Base-by-base conservation (phyloP, 2,329 filamentous ascomycete genomes). In the Pseudogymnoascus sp. region DNA sequence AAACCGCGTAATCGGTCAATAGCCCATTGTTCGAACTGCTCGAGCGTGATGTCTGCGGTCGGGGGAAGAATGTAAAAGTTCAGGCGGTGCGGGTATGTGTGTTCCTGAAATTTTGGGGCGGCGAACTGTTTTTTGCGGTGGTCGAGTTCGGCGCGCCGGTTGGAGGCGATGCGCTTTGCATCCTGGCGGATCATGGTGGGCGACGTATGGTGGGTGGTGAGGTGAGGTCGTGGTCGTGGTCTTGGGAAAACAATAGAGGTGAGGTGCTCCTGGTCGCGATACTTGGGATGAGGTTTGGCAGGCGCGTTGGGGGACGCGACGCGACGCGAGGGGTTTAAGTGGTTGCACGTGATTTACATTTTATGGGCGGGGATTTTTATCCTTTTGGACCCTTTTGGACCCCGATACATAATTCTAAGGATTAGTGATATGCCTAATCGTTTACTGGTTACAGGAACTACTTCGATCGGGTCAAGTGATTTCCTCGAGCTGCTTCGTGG, bases 11-110 rank as follows among this genome's bases (percentile, higher is more conserved):
- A 76, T 63, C 94, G 83, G 71, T 96, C 90, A 71, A 99, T 97
- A 10, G 92, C 94, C 94, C 94, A 99, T 82, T 96, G 92, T 74
- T 99, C 94, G 71, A 99, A 99, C 73, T 99, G 88, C 73, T 99
- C 94, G 44, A 99, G 85, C 0, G 91, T 96, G 69, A 99, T 94
- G 73, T 99, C 94, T 59, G 90, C 89, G 0, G 92, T 97, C 0
- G 94, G 94, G 53, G 94, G 90, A 25, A 88, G 82, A 47, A 85
- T 79, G 78, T 99, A 99, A 76, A 97, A 93, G 79, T 95, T 99
- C 71, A 99, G 84, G 63, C 92, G 88, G 75, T 93, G 83, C 12
- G 88, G 85, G 74, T 97, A 99, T 47, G 88, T 82, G 63, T 88
- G 82, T 68, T 91, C 86, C 75, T 90, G 87, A 80, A 87, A 96